These are phyloP conservation scores for Anethum foeniculum DNA, from an alignment of 140 eudicot species.

Conservation along the genomic window DNA sequence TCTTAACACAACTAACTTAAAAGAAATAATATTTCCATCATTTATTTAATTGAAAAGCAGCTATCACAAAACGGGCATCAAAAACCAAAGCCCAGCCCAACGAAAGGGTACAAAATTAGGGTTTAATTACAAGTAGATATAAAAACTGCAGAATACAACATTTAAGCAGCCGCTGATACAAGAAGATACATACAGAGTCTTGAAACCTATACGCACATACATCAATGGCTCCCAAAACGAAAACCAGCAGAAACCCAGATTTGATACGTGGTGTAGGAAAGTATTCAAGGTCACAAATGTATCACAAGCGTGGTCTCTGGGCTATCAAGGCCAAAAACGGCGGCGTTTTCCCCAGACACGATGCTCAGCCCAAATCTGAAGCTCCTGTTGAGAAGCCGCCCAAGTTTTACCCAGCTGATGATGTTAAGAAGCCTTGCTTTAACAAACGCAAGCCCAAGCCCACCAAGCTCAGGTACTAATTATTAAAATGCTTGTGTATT, in stretches of 20 bases:
- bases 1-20: too few species aligned
- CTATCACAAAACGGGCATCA: too few species aligned
- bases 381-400: constrained; percentile 36
- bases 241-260: constrained; percentile 45
- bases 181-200: not conserved
- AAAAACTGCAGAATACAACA: too few species aligned
- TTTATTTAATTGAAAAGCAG: too few species aligned
- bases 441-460: constrained; percentile 57
- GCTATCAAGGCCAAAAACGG: constrained; percentile 76
- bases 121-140: not conserved
- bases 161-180: not conserved
- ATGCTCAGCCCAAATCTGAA: constrained; percentile 27
- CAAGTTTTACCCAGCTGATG: constrained; percentile 66
- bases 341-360: constrained; percentile 57
- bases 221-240: constrained; percentile 29
- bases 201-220: too few species aligned
- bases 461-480: constrained; percentile 47
- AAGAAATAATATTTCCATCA: too few species aligned
- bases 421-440: constrained; percentile 45
- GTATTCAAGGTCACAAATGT: constrained; percentile 49
- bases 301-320: constrained; percentile 76
- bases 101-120: not conserved
- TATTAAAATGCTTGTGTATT: not conserved
- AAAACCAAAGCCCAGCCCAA: too few species aligned
- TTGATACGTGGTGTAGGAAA: constrained; percentile 54